Conservation (phyloP, 371 early-diverging fungal genomes). For the Mucor irregularis region DNA sequence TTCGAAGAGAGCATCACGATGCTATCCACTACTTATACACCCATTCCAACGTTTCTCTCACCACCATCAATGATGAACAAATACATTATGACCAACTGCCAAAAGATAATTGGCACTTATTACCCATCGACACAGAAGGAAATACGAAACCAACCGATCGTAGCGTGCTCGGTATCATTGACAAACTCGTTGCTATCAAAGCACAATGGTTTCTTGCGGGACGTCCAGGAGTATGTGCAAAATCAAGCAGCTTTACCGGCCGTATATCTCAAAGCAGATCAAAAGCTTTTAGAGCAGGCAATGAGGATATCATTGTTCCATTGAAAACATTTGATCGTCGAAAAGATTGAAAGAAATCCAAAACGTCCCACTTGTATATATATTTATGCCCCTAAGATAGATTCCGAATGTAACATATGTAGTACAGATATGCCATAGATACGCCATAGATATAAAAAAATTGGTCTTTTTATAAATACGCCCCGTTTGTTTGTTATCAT, state of each 20-base stretch:
- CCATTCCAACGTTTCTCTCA: conserved; percentile 35
- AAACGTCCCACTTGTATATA: too few species aligned
- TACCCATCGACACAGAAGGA: conserved; percentile 25
- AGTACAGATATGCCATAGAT: too few species aligned
- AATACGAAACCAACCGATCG: conserved; percentile 24
- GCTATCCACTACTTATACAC: conserved; percentile 39
- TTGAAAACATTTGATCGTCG: conserved; percentile 15
- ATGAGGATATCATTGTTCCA: conserved; percentile 11
- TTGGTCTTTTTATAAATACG: too few species aligned
- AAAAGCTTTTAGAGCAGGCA: conserved; percentile 12
- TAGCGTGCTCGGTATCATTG: conserved; percentile 46
- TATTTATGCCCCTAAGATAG: too few species aligned
- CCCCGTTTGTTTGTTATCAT: too few species aligned
- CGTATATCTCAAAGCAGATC: conserved; percentile 26
- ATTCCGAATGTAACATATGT: too few species aligned
- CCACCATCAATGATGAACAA: conserved; percentile 2
- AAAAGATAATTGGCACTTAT: conserved; percentile 61
- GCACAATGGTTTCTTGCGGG: conserved; percentile 52
- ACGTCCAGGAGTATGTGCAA: conserved; percentile 43
- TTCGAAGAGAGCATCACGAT: conserved; percentile 40
- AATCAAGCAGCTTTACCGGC: conserved; percentile 42
- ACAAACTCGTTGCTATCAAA: conserved; percentile 49
- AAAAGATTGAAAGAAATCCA: background rate
- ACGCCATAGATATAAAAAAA: too few species aligned
- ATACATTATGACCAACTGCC: conserved; percentile 74